phyloP scores from a whole-genome alignment of 352 stramenopile species.

The Plasmopara viticola region DNA sequence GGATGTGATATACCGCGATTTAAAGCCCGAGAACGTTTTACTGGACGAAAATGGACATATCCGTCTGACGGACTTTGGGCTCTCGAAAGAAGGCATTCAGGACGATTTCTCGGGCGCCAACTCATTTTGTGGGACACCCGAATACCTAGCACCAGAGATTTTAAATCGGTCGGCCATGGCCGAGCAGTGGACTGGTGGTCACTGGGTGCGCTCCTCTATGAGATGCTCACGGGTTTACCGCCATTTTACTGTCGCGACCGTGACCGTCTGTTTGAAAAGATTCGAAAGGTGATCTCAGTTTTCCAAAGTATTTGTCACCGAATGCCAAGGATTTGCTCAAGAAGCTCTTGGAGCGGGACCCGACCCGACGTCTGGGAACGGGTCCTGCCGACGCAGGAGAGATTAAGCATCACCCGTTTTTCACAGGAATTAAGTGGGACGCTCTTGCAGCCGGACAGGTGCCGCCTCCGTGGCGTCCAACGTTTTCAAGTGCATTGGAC shows the following conservation, averaged over 20 bases:
- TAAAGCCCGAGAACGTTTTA: slow-evolving; percentile 98
- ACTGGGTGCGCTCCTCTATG: slow-evolving; percentile 84
- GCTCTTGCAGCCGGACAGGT: slow-evolving; percentile 51
- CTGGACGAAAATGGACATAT: slow-evolving; percentile 95
- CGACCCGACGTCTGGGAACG: slow-evolving; percentile 89
- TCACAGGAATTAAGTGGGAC: slow-evolving; percentile 76
- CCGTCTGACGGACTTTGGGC: slow-evolving; percentile 97
- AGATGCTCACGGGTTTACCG: slow-evolving; percentile 74
- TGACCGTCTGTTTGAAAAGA: slow-evolving; percentile 97
- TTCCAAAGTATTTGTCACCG: slow-evolving; percentile 91
- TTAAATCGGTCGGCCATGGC: slow-evolving; percentile 94
- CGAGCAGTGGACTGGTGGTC: slow-evolving; percentile 98
- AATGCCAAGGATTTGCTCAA: slow-evolving; percentile 83
- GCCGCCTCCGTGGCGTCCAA: slow-evolving; percentile 88
- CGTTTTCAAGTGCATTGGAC: slow-evolving; percentile 90
- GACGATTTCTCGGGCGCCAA: slow-evolving; percentile 93
- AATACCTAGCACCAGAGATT: slow-evolving; percentile 99
- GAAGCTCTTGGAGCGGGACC: slow-evolving; percentile 93
- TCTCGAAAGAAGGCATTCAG: slow-evolving; percentile 85
- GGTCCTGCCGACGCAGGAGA: slow-evolving; percentile 71
- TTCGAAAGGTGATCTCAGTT: slow-evolving; percentile 92
- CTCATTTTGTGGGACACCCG: slow-evolving; percentile 95
- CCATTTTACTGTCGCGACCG: slow-evolving; percentile 95
- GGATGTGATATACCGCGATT: slow-evolving; percentile 94
- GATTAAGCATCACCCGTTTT: slow-evolving; percentile 83